Base-by-base conservation (phyloP, 352 stramenopile genomes). In the Pythium chondricola region DNA sequence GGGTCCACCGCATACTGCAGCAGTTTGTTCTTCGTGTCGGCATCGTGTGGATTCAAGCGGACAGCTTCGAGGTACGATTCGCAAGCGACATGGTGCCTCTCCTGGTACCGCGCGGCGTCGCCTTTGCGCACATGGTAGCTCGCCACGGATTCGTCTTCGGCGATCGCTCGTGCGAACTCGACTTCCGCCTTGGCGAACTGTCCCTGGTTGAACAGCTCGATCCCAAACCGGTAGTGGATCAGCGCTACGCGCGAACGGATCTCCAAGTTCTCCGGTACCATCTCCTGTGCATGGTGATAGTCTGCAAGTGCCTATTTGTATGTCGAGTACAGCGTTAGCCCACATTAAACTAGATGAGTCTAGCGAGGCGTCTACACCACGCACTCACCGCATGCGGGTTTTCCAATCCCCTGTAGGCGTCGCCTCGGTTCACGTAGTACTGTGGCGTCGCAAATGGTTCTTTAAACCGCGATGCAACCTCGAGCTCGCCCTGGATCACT, bases 161-260 rank as follows among this genome's bases (percentile, higher is more conserved):
- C 59, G 42, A 90, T 85, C 9, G 74, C 74, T 16, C 56, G 59
- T n/a, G 35, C 52, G 43, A 83, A 85, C 52, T 91, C 83, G n/a
- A 92, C 41, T 39, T 88, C 77, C 4, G 80, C 80, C 43, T 78
- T 83, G 37, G 85, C 63, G 30, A 92, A 93, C 41, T 73, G 64
- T 13, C 60, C 76, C 43, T 63, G 54, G 45, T 92, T 92, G 61
- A 92, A 89, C 6, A 88, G 52, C 25, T 88, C 66, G 24, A 92
- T 69, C 16, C 83, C 80, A 46, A 93, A 89, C 22, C 87, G 71
- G 50, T 89, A 93, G 50, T 89, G 80, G 25, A 93, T 74, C 29
- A 90, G 60, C 7, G 71, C 75, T 4, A 92, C 66, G 9, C 80
- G 69, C 8, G 80, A 72, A 22, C 74, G 61, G 16, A 90, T 67